Conservation (phyloP, 495 filamentous ascomycete species). For the Talaromyces wortmannii region DNA sequence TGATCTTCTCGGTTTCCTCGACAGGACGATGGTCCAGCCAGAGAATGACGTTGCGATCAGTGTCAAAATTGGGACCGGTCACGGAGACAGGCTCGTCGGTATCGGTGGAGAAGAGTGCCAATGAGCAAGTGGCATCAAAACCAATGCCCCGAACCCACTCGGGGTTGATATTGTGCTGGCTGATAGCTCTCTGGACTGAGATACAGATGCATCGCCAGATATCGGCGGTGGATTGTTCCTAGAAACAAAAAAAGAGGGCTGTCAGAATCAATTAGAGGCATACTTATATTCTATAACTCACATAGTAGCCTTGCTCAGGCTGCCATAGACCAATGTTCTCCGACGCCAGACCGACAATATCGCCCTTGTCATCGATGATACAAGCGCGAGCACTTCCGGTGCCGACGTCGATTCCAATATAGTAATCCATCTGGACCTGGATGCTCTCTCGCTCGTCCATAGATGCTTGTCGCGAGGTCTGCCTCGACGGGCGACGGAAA, state of each 20-base stretch:
- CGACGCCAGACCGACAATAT: conserved; percentile 86
- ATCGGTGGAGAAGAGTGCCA: conserved; percentile 81
- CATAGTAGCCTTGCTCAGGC: conserved; percentile 85
- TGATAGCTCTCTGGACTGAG: conserved; percentile 71
- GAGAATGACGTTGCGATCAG: conserved; percentile 83
- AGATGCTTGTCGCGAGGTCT: conserved; percentile 46
- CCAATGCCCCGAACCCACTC: conserved; percentile 76
- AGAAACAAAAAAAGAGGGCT: conserved; percentile 9
- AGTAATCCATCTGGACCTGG: conserved; percentile 52
- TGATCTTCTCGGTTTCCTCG: conserved; percentile 84
- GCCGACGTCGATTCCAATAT: conserved; percentile 92
- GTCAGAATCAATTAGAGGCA: background rate
- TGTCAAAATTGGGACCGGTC: conserved; percentile 77
- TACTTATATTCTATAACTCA: conserved; percentile 23
- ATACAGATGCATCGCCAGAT: conserved; percentile 89
- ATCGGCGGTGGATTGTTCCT: conserved; percentile 97
- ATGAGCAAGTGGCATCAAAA: conserved; percentile 95
- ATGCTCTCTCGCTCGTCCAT: conserved; percentile 50
- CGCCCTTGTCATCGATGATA: conserved; percentile 83
- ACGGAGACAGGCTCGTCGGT: conserved; percentile 87
- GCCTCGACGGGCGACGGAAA: conserved; percentile 24
- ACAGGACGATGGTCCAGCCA: conserved; percentile 92
- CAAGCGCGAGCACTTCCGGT: conserved; percentile 93
- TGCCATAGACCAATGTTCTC: conserved; percentile 94
- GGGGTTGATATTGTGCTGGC: conserved; percentile 69